Percentiles rank a stretch among this genome's conserved stretches.
These are phyloP conservation scores for Bifiguratus adelaidae DNA, from an alignment of 192 early-diverging fungal species.

Conservation along the genomic window DNA sequence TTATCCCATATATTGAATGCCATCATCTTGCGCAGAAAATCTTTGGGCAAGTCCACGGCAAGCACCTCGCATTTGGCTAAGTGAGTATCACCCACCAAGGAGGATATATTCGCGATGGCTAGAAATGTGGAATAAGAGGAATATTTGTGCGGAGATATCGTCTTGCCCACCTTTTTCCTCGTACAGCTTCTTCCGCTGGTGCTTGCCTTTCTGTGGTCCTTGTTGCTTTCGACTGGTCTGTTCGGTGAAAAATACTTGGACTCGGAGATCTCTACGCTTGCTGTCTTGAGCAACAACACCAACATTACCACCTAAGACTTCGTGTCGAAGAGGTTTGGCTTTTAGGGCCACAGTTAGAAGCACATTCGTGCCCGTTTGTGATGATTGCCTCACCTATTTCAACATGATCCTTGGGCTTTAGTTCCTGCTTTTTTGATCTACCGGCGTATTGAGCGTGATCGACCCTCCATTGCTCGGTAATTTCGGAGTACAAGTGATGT, in stretches of 20 bases:
- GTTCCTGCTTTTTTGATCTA: conserved; percentile 19
- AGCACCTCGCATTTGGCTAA: conserved; percentile 42
- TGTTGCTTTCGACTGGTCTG: conserved; percentile 20
- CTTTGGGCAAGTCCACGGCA: conserved; percentile 50
- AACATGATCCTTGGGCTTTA: conserved; percentile 14
- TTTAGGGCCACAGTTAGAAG: not conserved
- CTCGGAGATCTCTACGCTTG: too few species aligned
- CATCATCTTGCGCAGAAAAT: conserved; percentile 37
- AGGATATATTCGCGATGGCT: conserved; percentile 42
- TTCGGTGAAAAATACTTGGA: too few species aligned
- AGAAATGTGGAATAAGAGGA: conserved; percentile 2
- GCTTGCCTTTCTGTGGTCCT: too few species aligned
- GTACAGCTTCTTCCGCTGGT: too few species aligned
- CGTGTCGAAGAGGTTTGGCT: conserved; percentile 12
- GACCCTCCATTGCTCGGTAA: conserved; percentile 49
- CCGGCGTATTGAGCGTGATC: conserved; percentile 38
- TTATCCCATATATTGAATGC: conserved; percentile 52
- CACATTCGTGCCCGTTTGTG: conserved; percentile 3
- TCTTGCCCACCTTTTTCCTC: conserved; percentile 16
- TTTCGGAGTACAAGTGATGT: conserved; percentile 50
- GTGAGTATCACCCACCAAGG: conserved; percentile 39
- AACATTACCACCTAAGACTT: conserved; percentile 3
- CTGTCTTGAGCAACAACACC: conserved; percentile 14
- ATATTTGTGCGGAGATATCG: not conserved
- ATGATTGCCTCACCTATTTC: conserved; percentile 6